Base-by-base conservation (phyloP, 345 rosid genomes). In the Eucalyptus pauciflora region DNA sequence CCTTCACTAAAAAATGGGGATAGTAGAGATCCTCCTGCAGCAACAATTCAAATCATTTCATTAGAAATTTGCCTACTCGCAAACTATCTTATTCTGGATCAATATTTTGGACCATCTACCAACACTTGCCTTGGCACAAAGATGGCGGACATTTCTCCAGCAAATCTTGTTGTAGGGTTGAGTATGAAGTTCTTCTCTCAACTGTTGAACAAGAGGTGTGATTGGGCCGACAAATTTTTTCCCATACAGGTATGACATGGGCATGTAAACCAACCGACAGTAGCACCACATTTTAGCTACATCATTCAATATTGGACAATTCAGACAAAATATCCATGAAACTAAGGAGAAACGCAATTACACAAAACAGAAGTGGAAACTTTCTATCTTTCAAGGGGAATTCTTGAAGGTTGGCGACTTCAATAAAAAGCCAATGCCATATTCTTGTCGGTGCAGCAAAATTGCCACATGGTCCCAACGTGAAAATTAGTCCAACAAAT, bases 281-380 rank as follows among this genome's bases (percentile, higher is more conserved):
- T 88, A 92, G 90, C 93, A 90, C 92, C 92, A 92, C 91, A 92
- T 90, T 80, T 89, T 91, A 33, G 90, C 93, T 92, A 92, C 89
- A 91, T 87, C 29, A 79, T 15, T 37, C 41, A 41, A 51, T 11
- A 88, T 27, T 12, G 45, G 48, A 33, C 27, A 18, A 71, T 71
- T 71, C 83, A 71, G 83, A 17, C 4, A 20, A 37, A 43, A 71
- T 37, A 71, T 20, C 46, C 46, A 37, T 10, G 27, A 71, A 71
- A 10, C 15, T 10, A 33, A 33, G 45, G 46, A 71, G 45, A 71
- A 69, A 18, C 27, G 83, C 27, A 20, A 10, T 71, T 37, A 71
- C 56, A 51, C 56, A 51, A 51, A 51, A 51, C 56, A 51, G 56
- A 51, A 51, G 56, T 51, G 7, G 56, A 51, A 51, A 51, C 22